Base-by-base conservation (phyloP, 768 basidiomycete species). In the Rhodotorula paludigena region DNA sequence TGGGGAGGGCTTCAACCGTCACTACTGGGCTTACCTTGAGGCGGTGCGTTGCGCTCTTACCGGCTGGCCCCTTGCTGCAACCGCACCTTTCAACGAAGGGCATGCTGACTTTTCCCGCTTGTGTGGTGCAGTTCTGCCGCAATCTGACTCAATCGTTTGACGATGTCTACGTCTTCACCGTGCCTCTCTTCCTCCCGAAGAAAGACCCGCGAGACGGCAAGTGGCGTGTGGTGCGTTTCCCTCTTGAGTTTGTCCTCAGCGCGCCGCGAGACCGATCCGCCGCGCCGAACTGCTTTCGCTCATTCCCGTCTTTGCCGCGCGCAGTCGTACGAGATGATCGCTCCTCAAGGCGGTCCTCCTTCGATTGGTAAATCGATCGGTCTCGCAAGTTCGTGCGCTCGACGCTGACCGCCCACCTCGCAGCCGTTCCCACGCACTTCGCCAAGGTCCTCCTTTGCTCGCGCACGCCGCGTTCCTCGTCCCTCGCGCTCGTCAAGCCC, bases 91-190 rank as follows among this genome's bases (percentile, higher is more conserved):
- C n/a, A n/a, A n/a, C n/a, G n/a, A n/a, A n/a, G n/a, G n/a, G 18
- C 36, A 4, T n/a, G 28, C 35, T 45, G 28, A 58, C 47, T 33
- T 32, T 23, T 38, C 49, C 9, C 21, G 92, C 16, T n/a, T n/a
- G n/a, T n/a, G n/a, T n/a, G n/a, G n/a, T 96, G 78, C 88, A 96
- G 74, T 99, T 93, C 88, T 97, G 93, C 78, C 83, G 96, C 48
- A 84, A 86, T 16, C 83, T 98, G 56, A 97, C 94, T 0, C 83
- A 81, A n/a, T 84, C 82, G 36, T 99, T 96, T 77, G 80, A 89
- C 48, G 92, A 99, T 76, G 96, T 99, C 57, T 99, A 93, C 78
- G 87, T 98, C 54, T 99, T 99, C 80, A 99, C 96, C 6, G 83
- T 99, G 25, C 96, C 96, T 1, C 81, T 99, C n/a, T 99, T 98